Conservation (phyloP, 805 yeast genomes). For the Zygosaccharomyces rouxii region DNA sequence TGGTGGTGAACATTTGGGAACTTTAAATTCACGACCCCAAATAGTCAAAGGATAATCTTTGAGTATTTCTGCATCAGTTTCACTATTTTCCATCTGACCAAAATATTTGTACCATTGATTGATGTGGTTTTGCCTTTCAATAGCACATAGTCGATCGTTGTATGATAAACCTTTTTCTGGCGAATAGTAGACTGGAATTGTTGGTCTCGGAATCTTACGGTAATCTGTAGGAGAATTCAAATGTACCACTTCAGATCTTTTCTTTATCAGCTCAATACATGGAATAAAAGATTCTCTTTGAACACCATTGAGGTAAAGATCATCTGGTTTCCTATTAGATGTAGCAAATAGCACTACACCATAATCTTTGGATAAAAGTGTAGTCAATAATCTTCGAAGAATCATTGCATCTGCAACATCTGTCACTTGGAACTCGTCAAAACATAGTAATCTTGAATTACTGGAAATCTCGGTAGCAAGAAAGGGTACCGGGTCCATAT, state of each 20-base stretch:
- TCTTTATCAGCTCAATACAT: constrained; percentile 75
- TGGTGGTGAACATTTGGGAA: constrained; percentile 74
- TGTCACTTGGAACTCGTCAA: constrained; percentile 96
- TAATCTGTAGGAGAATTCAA: constrained; percentile 92
- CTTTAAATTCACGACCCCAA: constrained; percentile 82
- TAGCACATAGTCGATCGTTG: constrained; percentile 45
- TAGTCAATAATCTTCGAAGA: constrained; percentile 65
- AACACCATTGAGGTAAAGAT: constrained; percentile 86
- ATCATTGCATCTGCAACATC: constrained; percentile 99
- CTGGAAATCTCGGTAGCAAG: constrained; percentile 80
- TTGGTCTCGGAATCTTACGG: constrained; percentile 80
- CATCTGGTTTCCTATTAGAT: constrained; percentile 92
- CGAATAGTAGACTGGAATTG: constrained; percentile 69
- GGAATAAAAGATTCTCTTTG: constrained; percentile 91
- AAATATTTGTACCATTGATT: constrained; percentile 77
- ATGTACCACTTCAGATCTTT: constrained; percentile 68
- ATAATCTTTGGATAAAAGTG: constrained; percentile 63
- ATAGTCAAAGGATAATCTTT: constrained; percentile 45
- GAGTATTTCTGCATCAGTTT: constrained; percentile 13
- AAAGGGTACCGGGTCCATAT: constrained; percentile 76
- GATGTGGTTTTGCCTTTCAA: constrained; percentile 56
- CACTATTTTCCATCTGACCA: constrained; percentile 51
- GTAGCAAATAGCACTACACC: constrained; percentile 91
- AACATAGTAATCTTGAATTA: constrained; percentile 74
- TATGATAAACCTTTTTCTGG: constrained; percentile 63